Percentiles rank a stretch among this genome's conserved stretches.
Evolutionary conservation across 2,329 filamentous ascomycete genomes (phyloP).

Genomic region (Aschersonia sp.): DNA sequence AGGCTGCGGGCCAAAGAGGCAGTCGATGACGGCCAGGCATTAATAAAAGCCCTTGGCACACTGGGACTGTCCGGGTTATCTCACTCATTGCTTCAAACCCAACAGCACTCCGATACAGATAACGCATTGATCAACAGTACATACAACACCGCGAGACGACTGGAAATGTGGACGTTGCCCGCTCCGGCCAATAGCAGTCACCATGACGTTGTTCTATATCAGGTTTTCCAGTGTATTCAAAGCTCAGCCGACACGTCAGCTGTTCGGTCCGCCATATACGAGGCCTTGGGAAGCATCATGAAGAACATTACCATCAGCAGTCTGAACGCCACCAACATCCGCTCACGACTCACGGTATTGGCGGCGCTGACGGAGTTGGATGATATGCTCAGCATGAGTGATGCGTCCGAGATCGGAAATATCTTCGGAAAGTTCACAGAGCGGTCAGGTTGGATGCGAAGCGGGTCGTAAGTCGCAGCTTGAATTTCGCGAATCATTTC

Average conservation of each 20-base stretch:
- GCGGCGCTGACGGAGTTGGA: conserved; percentile 71
- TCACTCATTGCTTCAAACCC: conserved; percentile 58
- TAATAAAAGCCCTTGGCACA: conserved; percentile 63
- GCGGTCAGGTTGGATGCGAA: conserved; percentile 67
- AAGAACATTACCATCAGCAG: conserved; percentile 33
- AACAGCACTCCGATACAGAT: conserved; percentile 44
- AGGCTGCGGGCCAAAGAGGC: conserved; percentile 40
- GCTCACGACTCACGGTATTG: conserved; percentile 44
- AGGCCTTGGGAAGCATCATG: conserved; percentile 48
- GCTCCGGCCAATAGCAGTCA: conserved; percentile 48
- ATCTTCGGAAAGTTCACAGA: conserved; percentile 48
- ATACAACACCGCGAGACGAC: conserved; percentile 62
- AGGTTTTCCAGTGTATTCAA: conserved; percentile 65
- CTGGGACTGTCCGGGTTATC: conserved; percentile 80
- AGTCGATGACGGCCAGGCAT: conserved; percentile 48
- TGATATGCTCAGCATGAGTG: conserved; percentile 52
- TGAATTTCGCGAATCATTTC: neutral
- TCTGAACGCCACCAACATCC: conserved; percentile 34
- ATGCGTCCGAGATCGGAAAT: conserved; percentile 43
- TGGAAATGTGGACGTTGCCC: conserved; percentile 87
- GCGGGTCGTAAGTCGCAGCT: conserved; percentile 46
- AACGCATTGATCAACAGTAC: conserved; percentile 53
- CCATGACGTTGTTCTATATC: conserved; percentile 59
- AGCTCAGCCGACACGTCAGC: conserved; percentile 42
- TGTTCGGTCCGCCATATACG: conserved; percentile 44